These are phyloP conservation scores for Skeletonema marinoi DNA, from an alignment of 108 stramenopile genomes.

Conservation along the genomic window DNA sequence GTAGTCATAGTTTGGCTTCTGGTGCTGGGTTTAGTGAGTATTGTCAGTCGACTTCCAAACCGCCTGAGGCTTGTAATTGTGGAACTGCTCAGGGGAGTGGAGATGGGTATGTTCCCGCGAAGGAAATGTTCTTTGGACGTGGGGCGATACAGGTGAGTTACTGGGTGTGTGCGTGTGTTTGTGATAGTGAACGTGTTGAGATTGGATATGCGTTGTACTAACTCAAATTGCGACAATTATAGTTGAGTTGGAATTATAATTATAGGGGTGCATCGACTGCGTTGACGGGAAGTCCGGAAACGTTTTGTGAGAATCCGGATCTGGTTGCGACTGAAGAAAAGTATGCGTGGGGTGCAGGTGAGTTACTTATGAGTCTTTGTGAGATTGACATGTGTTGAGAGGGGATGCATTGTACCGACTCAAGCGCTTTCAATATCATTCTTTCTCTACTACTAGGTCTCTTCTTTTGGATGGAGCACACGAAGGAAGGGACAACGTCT, in stretches of 20 bases:
- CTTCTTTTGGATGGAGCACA: conserved; percentile 40
- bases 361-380: too few species aligned
- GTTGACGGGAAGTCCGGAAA: conserved; percentile 26
- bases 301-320: conserved; percentile 35
- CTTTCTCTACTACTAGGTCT: background rate
- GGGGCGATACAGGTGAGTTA: conserved; percentile 19
- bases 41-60: conserved; percentile 19
- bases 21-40: conserved; percentile 25
- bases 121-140: conserved; percentile 27
- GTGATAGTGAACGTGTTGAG: background rate
- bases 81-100: conserved; percentile 15
- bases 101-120: conserved; percentile 33
- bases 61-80: conserved; percentile 29
- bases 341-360: conserved; percentile 37
- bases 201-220: background rate
- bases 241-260: conserved; percentile 34
- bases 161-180: too few species aligned
- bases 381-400: background rate
- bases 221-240: background rate
- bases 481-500: conserved; percentile 34
- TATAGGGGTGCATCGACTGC: conserved; percentile 30
- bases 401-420: background rate
- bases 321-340: conserved; percentile 26
- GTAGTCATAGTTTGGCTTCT: conserved; percentile 1
- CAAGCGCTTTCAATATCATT: background rate